These are phyloP conservation scores for Vitis rupestris DNA, from an alignment of 164 flowering plant genomes.

Conservation along the genomic window DNA sequence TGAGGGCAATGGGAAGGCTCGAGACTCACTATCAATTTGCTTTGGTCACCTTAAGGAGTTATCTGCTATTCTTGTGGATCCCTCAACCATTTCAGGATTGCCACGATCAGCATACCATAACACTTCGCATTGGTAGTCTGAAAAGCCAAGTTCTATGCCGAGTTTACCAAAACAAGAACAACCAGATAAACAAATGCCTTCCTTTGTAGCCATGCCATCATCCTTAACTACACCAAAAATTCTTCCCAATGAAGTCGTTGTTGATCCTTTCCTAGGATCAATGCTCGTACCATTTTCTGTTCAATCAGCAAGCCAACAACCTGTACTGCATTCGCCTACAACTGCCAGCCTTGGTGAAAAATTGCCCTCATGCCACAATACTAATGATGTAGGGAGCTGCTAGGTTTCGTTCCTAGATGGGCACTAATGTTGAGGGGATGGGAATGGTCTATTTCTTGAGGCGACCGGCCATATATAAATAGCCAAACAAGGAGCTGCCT, in stretches of 20 bases:
- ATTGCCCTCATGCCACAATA: slow-evolving; percentile 48
- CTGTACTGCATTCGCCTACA: slow-evolving; percentile 31
- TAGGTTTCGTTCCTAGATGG: no score
- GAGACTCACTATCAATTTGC: no score
- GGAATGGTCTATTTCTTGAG: slow-evolving; percentile 86
- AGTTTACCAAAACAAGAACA: slow-evolving; percentile 45
- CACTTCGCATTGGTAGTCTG: slow-evolving; percentile 65
- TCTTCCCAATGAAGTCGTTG: slow-evolving; percentile 41
- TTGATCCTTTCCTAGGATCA: slow-evolving; percentile 51
- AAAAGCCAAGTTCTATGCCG: slow-evolving; percentile 41
- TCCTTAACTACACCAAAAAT: slow-evolving; percentile 43
- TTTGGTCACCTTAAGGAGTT: slow-evolving; percentile 30
- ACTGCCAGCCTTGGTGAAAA: slow-evolving; percentile 48
- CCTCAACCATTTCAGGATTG: slow-evolving; percentile 37
- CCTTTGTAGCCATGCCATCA: slow-evolving; percentile 30
- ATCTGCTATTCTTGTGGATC: slow-evolving; percentile 36
- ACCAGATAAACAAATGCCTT: slow-evolving; percentile 43
- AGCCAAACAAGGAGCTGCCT: slow-evolving; percentile 92
- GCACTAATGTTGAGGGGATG: slow-evolving; percentile 75
- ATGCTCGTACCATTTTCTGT: slow-evolving; percentile 39
- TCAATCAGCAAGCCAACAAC: slow-evolving; percentile 46
- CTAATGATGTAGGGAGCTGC: no score
- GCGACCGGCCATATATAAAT: slow-evolving; percentile 92
- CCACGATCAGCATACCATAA: slow-evolving; percentile 27
- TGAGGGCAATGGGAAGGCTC: no score